Evolutionary conservation across 805 yeast species (phyloP), one percentile per base, ranked within the genome.

Genomic region (Metschnikowia cubensis): DNA sequence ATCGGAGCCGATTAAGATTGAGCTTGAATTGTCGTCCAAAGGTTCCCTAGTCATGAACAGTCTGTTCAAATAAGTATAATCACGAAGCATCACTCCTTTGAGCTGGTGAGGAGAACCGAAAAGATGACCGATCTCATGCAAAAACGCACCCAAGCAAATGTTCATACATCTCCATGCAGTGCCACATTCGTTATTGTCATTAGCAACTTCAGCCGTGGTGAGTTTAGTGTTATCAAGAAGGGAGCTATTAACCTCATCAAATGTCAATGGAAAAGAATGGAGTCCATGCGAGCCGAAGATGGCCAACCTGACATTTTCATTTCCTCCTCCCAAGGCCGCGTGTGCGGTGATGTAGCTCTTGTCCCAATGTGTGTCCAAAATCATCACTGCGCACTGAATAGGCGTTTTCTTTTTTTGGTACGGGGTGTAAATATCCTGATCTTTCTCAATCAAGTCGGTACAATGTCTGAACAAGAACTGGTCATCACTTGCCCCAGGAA

Each of bases 261-360:
- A 73, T 50, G 78, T 79, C n/a, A 78, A 67, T n/a, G 99, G 98
- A 95, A 96, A 94, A 1, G 96, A 81, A 64, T 87, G 91, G 11
- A 89, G 57, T 0, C 96, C 94, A 62, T 94, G 98, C 6, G 96
- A 84, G 5, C 99, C 99, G 67, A 91, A 92, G 8, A 94, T 89
- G 1, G 96, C 98, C 48, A 94, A 68, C 55, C 83, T 83, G 39
- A 89, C 71, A 39, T 81, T 72, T 38, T 77, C 84, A 22, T 77
- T 76, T 11, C 94, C 94, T 29, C 98, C 98, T 42, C 98, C 98
- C 15, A 92, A 70, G 0, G 98, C 98, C 2, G 97, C 97, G 69
- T 94, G 98, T 2, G 89, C 89, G 35, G 82, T 65, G 43, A 94
- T 83, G 55, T 87, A 68, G 17, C 81, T 73, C 32, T 69, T 67